Evolutionary conservation across 306 rosid genomes (phyloP).

Genomic region (Abrus precatorius): DNA sequence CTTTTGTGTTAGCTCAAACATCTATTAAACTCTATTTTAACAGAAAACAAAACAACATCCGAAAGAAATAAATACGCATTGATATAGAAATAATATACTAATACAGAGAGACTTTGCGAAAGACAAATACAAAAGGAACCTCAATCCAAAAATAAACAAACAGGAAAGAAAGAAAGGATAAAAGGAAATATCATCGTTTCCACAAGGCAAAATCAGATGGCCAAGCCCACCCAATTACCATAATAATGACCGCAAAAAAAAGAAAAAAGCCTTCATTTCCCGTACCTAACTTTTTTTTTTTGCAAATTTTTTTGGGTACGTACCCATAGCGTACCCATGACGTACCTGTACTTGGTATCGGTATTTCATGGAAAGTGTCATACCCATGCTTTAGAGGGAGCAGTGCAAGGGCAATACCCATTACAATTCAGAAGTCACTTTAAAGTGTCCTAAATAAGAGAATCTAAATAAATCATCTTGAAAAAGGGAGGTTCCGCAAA

Average conservation of each 20-base stretch:
- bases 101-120: conserved; percentile 45
- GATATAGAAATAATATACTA: conserved; percentile 28
- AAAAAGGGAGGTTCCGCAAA: conserved; percentile 13
- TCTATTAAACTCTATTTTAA: too few species aligned
- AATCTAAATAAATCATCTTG: conserved; percentile 24
- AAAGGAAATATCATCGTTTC: conserved; percentile 43
- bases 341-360: too few species aligned
- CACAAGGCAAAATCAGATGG: conserved; percentile 30
- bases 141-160: conserved; percentile 35
- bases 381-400: too few species aligned
- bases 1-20: too few species aligned
- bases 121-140: conserved; percentile 46
- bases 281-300: too few species aligned
- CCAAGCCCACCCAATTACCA: conserved; percentile 50
- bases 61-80: conserved; percentile 5
- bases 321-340: too few species aligned
- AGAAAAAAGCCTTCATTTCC: too few species aligned
- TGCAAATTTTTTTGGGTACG: too few species aligned
- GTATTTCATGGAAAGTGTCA: too few species aligned
- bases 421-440: conserved; percentile 27
- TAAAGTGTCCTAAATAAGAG: conserved; percentile 16
- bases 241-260: conserved; percentile 24
- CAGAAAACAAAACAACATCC: too few species aligned
- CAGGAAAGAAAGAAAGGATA: not conserved
- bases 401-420: conserved; percentile 7